Conservation (phyloP, 768 basidiomycete species). For the Pleurotus platypus region DNA sequence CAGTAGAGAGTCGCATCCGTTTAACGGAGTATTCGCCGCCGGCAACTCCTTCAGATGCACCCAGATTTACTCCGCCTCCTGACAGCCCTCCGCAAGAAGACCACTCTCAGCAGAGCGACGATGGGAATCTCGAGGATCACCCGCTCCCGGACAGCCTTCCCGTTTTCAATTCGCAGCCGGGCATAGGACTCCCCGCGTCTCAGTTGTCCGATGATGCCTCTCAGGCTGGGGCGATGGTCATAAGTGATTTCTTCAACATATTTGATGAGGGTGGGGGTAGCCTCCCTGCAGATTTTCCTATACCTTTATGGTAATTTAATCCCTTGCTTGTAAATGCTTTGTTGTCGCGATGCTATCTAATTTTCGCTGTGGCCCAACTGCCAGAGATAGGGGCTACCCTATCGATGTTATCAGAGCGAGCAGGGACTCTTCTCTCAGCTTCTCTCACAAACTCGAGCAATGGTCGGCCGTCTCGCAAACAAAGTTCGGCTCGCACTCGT, state of each 20-base stretch:
- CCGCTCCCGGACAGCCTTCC: conserved; percentile 6
- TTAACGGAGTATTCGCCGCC: too few species aligned
- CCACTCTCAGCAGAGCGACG: background rate
- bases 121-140: background rate
- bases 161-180: background rate
- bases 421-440: conserved; percentile 4
- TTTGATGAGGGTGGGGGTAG: conserved; percentile 34
- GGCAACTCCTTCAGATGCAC: too few species aligned
- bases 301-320: conserved; percentile 1
- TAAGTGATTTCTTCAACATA: conserved; percentile 42
- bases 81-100: background rate
- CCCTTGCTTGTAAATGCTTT: conserved; percentile 1
- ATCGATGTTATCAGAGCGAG: conserved; percentile 12
- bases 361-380: background rate
- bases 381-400: conserved; percentile 3
- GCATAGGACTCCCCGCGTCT: background rate
- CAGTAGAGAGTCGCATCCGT: too few species aligned
- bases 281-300: conserved; percentile 31
- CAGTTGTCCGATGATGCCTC: background rate
- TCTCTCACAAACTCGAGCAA: conserved; percentile 21
- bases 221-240: conserved; percentile 29
- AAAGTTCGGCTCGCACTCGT: conserved; percentile 37
- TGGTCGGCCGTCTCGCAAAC: conserved; percentile 67
- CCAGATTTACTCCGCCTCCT: background rate
- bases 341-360: background rate